A percentile compares a stretch with the other conserved stretches of the same genome.
phyloP scores from a whole-genome alignment of 2,329 filamentous ascomycete genomes.

The Aspergillus versicolor region DNA sequence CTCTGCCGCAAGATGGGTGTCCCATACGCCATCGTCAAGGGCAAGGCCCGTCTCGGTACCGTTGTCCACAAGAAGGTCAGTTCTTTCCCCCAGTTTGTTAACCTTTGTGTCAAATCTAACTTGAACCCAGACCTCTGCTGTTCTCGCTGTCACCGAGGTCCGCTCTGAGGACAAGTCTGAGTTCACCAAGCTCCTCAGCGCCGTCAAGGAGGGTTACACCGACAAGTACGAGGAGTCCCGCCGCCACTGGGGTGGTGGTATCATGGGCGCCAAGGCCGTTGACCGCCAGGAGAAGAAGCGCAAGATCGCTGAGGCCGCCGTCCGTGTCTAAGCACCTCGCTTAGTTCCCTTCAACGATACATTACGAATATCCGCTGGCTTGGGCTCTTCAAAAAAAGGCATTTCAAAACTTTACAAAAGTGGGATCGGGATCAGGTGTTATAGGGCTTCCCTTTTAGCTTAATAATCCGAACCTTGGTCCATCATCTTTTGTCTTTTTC shows the following conservation, averaged over 20 bases:
- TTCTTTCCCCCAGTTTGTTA: too few relatives aligned
- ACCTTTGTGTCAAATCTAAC: conserved; percentile 22
- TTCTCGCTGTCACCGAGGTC: conserved; percentile 93
- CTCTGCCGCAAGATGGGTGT: conserved; percentile 99
- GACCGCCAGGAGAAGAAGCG: conserved; percentile 77
- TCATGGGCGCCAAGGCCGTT: conserved; percentile 96
- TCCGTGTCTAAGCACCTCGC: conserved; percentile 81
- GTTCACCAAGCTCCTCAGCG: conserved; percentile 91
- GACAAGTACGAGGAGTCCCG: conserved; percentile 91
- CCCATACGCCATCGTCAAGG: conserved; percentile 98
- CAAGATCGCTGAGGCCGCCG: conserved; percentile 89
- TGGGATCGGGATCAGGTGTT: conserved; percentile 19
- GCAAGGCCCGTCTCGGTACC: conserved; percentile 97
- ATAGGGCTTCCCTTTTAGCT: conserved; percentile 27
- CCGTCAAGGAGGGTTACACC: conserved; percentile 97
- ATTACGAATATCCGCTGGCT: conserved; percentile 10
- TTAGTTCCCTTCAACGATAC: conserved; percentile 22
- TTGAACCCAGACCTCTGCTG: conserved; percentile 76
- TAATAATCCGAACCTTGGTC: conserved; percentile 27
- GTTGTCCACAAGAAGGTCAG: conserved; percentile 98
- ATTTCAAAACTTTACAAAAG: conserved; percentile 17
- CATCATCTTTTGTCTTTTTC: conserved; percentile 6
- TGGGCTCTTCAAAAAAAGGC: conserved; percentile 20
- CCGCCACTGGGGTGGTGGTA: conserved; percentile 98
- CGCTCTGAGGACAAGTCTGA: conserved; percentile 98